Evolutionary conservation across 208 protist genomes (phyloP).

Genomic region (Phytomonas serpens): DNA sequence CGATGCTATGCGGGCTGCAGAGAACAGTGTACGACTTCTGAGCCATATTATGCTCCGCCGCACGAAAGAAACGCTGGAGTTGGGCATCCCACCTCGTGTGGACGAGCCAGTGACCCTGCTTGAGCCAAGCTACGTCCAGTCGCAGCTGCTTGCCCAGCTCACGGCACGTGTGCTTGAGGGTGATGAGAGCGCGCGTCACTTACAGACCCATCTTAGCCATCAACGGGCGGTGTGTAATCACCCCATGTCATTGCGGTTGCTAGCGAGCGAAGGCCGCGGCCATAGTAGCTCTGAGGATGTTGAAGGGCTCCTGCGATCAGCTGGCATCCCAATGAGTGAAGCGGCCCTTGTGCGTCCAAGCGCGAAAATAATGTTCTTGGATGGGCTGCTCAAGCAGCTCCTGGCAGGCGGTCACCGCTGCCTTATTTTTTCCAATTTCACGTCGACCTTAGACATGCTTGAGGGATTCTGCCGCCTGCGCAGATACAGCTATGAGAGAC

Average conservation of each 20-base stretch:
- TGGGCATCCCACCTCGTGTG: slow-evolving; percentile 94
- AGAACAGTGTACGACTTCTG: slow-evolving; percentile 65
- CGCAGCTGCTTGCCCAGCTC: slow-evolving; percentile 53
- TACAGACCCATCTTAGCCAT: slow-evolving; percentile 52
- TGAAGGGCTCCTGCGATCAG: slow-evolving; percentile 34
- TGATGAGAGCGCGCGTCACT: slow-evolving; percentile 13
- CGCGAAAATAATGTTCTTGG: slow-evolving; percentile 92
- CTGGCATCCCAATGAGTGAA: slow-evolving; percentile 57
- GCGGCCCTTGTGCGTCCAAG: slow-evolving; percentile 60
- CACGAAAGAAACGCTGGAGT: slow-evolving; percentile 95
- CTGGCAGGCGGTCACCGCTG: slow-evolving; percentile 67
- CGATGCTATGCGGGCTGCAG: slow-evolving; percentile 43
- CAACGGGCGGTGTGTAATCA: slow-evolving; percentile 84
- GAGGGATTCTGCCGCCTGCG: slow-evolving; percentile 66
- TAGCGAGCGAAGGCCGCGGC: slow-evolving; percentile 31
- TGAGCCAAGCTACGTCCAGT: slow-evolving; percentile 66
- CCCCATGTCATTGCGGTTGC: slow-evolving; percentile 64
- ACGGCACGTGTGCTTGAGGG: slow-evolving; percentile 45
- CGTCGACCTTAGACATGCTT: slow-evolving; percentile 79
- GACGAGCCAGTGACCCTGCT: slow-evolving; percentile 72
- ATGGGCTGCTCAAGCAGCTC: slow-evolving; percentile 80
- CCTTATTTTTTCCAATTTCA: slow-evolving; percentile 91
- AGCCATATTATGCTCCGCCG: slow-evolving; percentile 93
- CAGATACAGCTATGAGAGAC: slow-evolving; percentile 69
- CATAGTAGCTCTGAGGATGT: not conserved